These are phyloP conservation scores for Fraxinus dipetala DNA, from an alignment of 305 asterid genomes.

Conservation along the genomic window DNA sequence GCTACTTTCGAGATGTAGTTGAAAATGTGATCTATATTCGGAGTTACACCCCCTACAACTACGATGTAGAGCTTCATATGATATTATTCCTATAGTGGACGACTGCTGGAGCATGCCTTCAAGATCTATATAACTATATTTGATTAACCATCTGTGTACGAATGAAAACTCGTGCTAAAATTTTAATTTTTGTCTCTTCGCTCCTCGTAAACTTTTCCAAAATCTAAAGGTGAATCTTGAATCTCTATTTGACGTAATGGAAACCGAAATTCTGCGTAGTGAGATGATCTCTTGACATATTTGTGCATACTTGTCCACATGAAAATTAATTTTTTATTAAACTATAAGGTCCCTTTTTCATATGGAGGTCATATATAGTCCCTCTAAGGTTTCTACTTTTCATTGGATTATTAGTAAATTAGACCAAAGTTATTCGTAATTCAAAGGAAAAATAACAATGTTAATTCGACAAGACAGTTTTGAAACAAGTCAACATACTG, in stretches of 20 bases:
- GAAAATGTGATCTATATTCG: background rate
- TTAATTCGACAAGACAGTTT: background rate
- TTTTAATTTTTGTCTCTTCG: too few species aligned
- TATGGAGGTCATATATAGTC: background rate
- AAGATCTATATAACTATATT: too few species aligned
- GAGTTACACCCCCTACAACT: too few species aligned
- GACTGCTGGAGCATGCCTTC: too few species aligned
- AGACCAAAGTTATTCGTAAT: background rate
- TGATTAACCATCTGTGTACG: too few species aligned
- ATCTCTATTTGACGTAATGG: background rate
- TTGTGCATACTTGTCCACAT: background rate
- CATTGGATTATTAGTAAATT: background rate
- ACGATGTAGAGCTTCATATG: too few species aligned
- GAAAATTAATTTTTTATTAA: too few species aligned
- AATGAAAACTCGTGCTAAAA: too few species aligned
- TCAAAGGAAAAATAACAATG: background rate
- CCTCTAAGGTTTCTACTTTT: background rate
- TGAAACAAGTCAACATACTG: too few species aligned
- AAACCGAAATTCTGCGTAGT: background rate
- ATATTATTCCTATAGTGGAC: too few species aligned
- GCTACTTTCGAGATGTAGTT: background rate
- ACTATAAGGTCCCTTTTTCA: background rate
- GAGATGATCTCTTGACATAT: background rate
- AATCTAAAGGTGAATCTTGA: too few species aligned
- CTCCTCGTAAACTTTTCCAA: too few species aligned